phyloP scores from a whole-genome alignment of 2,329 filamentous ascomycete genomes.

The Fusarium sp. region DNA sequence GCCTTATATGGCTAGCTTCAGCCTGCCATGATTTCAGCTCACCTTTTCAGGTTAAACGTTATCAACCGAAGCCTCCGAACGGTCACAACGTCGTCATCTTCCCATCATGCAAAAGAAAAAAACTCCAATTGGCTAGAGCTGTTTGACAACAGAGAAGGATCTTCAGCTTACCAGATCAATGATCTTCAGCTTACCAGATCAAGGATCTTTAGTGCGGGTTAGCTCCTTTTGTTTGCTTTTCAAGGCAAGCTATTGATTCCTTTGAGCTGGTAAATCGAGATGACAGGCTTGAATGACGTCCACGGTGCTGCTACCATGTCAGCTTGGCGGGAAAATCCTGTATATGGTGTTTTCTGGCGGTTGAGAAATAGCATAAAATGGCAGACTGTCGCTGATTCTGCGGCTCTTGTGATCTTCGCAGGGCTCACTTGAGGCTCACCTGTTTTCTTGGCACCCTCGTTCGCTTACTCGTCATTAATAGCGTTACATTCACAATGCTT shows the following conservation, averaged over 20 bases:
- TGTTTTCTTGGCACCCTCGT: neutral
- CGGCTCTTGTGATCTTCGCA: neutral
- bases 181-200: neutral
- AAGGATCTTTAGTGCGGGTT: neutral
- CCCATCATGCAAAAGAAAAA: neutral
- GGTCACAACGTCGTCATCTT: neutral
- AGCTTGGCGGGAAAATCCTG: neutral
- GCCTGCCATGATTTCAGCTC: neutral
- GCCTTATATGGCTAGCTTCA: neutral
- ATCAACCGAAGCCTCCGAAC: neutral
- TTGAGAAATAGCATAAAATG: neutral
- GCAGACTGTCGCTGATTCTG: neutral
- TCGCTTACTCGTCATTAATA: neutral
- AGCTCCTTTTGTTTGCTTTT: neutral
- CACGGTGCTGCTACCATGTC: neutral
- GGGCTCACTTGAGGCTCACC: neutral
- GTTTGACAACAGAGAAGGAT: neutral
- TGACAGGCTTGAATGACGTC: neutral
- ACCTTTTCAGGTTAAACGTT: neutral
- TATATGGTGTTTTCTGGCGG: neutral
- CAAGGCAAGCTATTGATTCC: neutral
- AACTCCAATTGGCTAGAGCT: neutral
- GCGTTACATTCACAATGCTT: neutral
- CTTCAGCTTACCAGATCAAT: neutral
- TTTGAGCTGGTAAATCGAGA: neutral